phyloP scores from a whole-genome alignment of 306 rosid species.

The Myrica gale region DNA sequence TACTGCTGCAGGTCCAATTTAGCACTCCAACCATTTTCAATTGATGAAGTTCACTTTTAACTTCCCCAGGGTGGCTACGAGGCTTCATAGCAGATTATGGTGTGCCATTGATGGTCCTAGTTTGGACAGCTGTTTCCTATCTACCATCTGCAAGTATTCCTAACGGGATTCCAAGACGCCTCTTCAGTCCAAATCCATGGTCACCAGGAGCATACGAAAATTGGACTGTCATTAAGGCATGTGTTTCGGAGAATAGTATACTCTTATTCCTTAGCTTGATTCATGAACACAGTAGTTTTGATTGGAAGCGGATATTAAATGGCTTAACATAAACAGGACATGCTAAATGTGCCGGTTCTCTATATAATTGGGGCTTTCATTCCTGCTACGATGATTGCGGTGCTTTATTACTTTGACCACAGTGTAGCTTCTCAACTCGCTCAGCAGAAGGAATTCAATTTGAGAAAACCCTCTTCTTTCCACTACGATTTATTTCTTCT shows the following conservation, averaged over 20 bases:
- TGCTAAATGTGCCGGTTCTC: slow-evolving; percentile 70
- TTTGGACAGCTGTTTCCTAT: slow-evolving; percentile 74
- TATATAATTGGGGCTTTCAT: slow-evolving; percentile 70
- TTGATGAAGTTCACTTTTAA: slow-evolving; percentile 9
- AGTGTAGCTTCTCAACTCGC: slow-evolving; percentile 90
- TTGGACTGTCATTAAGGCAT: slow-evolving; percentile 75
- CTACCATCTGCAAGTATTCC: slow-evolving; percentile 60
- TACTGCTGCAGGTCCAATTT: not conserved
- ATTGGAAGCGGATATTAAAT: not conserved
- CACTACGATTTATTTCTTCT: slow-evolving; percentile 79
- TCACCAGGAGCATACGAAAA: slow-evolving; percentile 65
- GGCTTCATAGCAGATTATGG: slow-evolving; percentile 82
- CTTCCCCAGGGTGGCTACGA: slow-evolving; percentile 53
- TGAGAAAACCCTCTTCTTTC: slow-evolving; percentile 74
- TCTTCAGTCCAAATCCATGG: slow-evolving; percentile 89
- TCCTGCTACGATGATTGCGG: slow-evolving; percentile 87
- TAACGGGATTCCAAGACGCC: slow-evolving; percentile 73
- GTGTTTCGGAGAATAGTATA: slow-evolving; percentile 22
- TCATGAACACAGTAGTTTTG: not conserved
- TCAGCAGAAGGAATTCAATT: slow-evolving; percentile 80
- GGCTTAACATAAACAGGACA: slow-evolving; percentile 52
- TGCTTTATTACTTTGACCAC: slow-evolving; percentile 81
- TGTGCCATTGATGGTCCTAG: slow-evolving; percentile 70
- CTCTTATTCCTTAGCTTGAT: slow-evolving; percentile 1
- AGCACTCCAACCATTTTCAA: slow-evolving; percentile 2